Base-by-base conservation (phyloP, 2,329 filamentous ascomycete species). In the Exophiala sp. region DNA sequence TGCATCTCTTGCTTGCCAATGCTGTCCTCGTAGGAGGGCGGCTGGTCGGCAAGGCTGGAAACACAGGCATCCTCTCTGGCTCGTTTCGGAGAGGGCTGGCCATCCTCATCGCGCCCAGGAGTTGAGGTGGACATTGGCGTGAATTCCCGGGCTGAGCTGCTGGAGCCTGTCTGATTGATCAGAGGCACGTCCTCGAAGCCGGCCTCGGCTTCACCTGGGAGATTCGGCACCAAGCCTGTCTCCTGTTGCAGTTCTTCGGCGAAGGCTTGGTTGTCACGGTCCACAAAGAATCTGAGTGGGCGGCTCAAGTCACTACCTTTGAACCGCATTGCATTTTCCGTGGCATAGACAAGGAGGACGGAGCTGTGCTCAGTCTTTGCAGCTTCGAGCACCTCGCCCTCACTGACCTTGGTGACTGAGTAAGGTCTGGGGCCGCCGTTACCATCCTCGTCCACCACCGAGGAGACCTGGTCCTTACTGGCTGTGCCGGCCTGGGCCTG, bases 331-430 rank as follows among this genome's bases (percentile, higher is more conserved):
- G 73, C 71, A 48, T 66, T 66, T 18, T 77, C 72, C 58, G 73
- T 79, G 16, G 79, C 80, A 61, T 83, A 83, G 2, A 83, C 74
- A 8, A 83, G 70, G 1, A 83, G 63, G 2, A 74, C 77, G 7
- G 69, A 72, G 24, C 65, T 70, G 45, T 72, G 71, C 56, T 82
- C 78, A 29, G 73, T 69, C 19, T 69, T 70, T 46, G 76, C 74
- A 56, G 78, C 69, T 57, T 72, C 66, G 44, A 82, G 70, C 8
- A 82, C 80, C 51, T 80, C 73, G 37, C 71, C 67, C 50, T 78
- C 73, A 2, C 68, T 67, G 18, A 78, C 70, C 54, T 68, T 70
- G 30, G 57, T 61, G 24, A 66, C 62, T 6, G 67, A 70, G 50
- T 69, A 73, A 1, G 68, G 70, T 19, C 66, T 59, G 19, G 67